phyloP scores from a whole-genome alignment of 345 rosid species.

The Citrus inodora region DNA sequence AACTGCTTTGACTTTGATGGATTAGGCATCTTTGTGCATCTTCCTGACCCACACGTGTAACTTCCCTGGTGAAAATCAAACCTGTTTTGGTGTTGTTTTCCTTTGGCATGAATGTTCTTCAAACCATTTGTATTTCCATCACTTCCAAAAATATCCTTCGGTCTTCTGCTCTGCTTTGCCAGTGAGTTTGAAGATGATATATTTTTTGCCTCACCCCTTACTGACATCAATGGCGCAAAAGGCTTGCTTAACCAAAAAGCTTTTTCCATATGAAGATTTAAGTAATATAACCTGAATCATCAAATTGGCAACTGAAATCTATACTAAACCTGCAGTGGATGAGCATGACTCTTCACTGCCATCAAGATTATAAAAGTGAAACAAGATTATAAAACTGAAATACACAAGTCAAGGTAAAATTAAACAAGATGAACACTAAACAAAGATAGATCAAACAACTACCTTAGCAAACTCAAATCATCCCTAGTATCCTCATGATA shows the following conservation, averaged over 20 bases:
- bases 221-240: conserved; percentile 31
- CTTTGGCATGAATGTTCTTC: conserved; percentile 19
- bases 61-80: conserved; percentile 20
- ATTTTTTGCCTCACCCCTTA: conserved; percentile 33
- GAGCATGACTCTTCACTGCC: conserved; percentile 89
- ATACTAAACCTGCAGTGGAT: conserved; percentile 67
- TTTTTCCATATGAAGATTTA: too few relatives aligned
- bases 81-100: conserved; percentile 18
- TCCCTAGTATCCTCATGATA: conserved; percentile 47
- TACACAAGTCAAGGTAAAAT: conserved; percentile 1
- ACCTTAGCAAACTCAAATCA: conserved; percentile 56
- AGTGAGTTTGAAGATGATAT: conserved; percentile 24
- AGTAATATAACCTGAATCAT: conserved; percentile 5
- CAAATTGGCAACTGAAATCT: conserved; percentile 6
- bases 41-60: conserved; percentile 22
- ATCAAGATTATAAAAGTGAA: conserved; percentile 21
- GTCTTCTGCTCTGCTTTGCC: conserved; percentile 30
- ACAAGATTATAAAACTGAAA: conserved; percentile 19
- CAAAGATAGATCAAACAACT: conserved; percentile 20
- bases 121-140: conserved; percentile 20
- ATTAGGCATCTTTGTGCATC: conserved; percentile 21
- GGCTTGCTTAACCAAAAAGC: not conserved
- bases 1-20: conserved; percentile 26
- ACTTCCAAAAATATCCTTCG: conserved; percentile 22
- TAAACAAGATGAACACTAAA: conserved; percentile 11